Evolutionary conservation across 768 basidiomycete genomes (phyloP).

Genomic region (Kwoniella bestiolae): DNA sequence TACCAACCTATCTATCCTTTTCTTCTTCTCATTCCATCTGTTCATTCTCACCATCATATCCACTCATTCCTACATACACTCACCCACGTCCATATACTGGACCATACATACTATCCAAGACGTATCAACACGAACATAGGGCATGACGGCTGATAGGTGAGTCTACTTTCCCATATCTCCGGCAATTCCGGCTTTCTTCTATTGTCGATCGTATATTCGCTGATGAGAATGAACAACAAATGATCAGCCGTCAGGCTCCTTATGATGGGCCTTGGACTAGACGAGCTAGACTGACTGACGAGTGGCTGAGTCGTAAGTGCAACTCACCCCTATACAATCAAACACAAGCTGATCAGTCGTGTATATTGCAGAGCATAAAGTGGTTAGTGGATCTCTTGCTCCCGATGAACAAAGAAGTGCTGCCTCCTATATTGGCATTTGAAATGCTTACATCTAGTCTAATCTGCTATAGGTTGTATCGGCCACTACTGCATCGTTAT

Average conservation of each 20-base stretch:
- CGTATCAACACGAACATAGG: constrained; percentile 15
- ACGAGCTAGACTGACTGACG: constrained; percentile 37
- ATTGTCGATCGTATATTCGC: neutral
- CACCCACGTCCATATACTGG: constrained; percentile 3
- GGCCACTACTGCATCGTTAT: constrained; percentile 86
- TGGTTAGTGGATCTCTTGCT: constrained; percentile 26
- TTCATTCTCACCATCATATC: neutral
- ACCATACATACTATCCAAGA: neutral
- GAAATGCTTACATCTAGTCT: neutral
- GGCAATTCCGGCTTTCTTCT: neutral
- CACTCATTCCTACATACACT: neutral
- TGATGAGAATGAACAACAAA: neutral
- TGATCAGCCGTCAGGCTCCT: constrained; percentile 43
- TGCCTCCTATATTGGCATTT: neutral
- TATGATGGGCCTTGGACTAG: constrained; percentile 44
- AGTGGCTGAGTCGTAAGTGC: constrained; percentile 50
- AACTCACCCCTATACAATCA: neutral
- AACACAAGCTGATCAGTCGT: too few species aligned
- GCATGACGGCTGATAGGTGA: constrained; percentile 49
- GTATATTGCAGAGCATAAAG: constrained; percentile 51
- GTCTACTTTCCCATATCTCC: neutral
- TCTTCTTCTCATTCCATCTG: neutral
- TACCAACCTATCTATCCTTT: neutral
- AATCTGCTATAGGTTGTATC: constrained; percentile 66
- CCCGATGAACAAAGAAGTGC: neutral